A percentile compares a stretch with the other conserved stretches of the same genome.
Evolutionary conservation across 2,329 filamentous ascomycete genomes (phyloP).

Genomic region (Stagonosporopsis cucurbitacearum): DNA sequence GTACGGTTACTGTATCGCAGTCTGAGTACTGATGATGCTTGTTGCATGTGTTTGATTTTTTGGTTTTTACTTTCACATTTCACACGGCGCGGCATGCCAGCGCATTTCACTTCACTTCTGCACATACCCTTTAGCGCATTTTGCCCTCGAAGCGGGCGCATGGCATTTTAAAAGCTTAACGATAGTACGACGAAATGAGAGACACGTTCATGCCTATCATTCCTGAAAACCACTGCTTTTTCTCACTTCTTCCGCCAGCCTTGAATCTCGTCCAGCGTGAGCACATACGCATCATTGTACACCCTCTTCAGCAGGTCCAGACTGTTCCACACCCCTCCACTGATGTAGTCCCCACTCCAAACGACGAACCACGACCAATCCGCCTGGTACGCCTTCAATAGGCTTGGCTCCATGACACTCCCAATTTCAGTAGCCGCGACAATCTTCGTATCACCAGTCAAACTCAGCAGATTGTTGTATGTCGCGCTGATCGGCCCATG

Average conservation of each 20-base stretch:
- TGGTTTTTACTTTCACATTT: conserved; percentile 1
- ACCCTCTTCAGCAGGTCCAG: conserved; percentile 51
- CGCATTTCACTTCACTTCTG: conserved; percentile 14
- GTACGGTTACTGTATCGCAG: conserved; percentile 45
- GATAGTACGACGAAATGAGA: conserved; percentile 1
- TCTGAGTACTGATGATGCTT: not conserved
- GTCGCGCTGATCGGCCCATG: conserved; percentile 55
- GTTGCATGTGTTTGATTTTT: conserved; percentile 3
- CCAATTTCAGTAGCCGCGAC: conserved; percentile 58
- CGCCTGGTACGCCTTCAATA: conserved; percentile 54
- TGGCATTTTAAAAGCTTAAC: not conserved
- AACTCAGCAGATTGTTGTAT: conserved; percentile 53
- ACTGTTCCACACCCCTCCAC: conserved; percentile 52
- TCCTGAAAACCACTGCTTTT: not conserved
- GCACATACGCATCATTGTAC: conserved; percentile 35
- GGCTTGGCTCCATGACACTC: conserved; percentile 53
- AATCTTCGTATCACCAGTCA: conserved; percentile 57
- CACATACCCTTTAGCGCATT: conserved; percentile 8
- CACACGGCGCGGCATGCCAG: conserved; percentile 5
- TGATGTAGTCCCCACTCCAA: conserved; percentile 56
- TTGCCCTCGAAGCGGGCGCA: not conserved
- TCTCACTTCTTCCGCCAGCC: conserved; percentile 27
- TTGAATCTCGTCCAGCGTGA: conserved; percentile 39
- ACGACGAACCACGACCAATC: conserved; percentile 59
- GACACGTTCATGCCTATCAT: not conserved